phyloP scores from a whole-genome alignment of 306 rosid genomes.

The Neltuma alba region DNA sequence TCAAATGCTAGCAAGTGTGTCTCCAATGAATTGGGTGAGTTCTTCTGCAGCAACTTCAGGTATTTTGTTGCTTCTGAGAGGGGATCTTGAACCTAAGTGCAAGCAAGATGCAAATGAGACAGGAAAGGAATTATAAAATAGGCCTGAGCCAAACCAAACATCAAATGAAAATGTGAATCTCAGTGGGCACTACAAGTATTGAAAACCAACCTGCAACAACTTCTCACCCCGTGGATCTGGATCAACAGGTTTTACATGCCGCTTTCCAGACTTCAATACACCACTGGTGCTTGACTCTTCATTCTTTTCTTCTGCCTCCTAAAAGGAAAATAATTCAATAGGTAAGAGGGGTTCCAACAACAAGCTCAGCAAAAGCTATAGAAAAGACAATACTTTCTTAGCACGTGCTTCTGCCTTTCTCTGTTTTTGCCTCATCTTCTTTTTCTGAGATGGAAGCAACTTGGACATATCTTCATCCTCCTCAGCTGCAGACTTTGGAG shows the following conservation, averaged over 20 bases:
- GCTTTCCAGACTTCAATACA: conserved; percentile 83
- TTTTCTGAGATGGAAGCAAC: conserved; percentile 91
- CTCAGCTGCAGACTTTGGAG: conserved; percentile 72
- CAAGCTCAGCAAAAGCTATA: conserved; percentile 32
- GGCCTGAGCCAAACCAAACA: background rate
- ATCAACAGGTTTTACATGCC: conserved; percentile 85
- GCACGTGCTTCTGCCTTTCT: conserved; percentile 97
- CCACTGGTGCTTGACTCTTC: conserved; percentile 70
- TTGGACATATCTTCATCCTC: conserved; percentile 85
- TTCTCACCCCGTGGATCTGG: conserved; percentile 93
- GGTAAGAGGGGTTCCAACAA: conserved; percentile 25
- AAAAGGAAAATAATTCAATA: conserved; percentile 38
- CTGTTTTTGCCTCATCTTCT: conserved; percentile 94
- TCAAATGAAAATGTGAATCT: background rate
- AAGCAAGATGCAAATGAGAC: conserved; percentile 13
- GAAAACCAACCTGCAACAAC: conserved; percentile 76
- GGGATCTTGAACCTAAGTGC: conserved; percentile 78
- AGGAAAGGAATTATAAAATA: conserved; percentile 11
- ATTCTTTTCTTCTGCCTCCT: conserved; percentile 95
- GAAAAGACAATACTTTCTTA: conserved; percentile 66
- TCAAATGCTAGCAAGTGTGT: conserved; percentile 95
- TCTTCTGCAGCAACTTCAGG: conserved; percentile 93
- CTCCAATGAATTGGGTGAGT: conserved; percentile 79
- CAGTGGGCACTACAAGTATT: conserved; percentile 23
- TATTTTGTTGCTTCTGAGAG: conserved; percentile 87